Percentiles rank a stretch among this genome's conserved stretches.
phyloP scores from a whole-genome alignment of 768 basidiomycete species.

The Pleurotus cornucopiae region DNA sequence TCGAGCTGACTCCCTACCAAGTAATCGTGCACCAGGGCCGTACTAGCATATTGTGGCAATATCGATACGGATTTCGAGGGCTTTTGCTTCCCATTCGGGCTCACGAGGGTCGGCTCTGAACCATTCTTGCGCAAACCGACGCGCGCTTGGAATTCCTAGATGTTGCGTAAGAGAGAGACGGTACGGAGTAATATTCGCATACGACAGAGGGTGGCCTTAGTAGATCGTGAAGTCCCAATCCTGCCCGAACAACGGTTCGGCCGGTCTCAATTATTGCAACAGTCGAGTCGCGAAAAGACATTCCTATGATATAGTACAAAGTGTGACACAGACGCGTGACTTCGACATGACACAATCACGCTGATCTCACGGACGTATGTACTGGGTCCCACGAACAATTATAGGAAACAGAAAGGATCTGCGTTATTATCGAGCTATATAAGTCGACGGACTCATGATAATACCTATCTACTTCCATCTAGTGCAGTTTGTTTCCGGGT shows the following conservation, averaged over 20 bases:
- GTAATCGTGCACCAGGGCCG: conserved; percentile 68
- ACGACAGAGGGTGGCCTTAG: conserved; percentile 75
- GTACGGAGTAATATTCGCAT: conserved; percentile 23
- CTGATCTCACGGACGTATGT: neutral
- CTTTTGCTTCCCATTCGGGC: conserved; percentile 21
- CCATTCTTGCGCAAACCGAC: conserved; percentile 65
- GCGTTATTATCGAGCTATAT: conserved; percentile 1
- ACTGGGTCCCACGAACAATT: neutral
- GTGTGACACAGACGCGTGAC: neutral
- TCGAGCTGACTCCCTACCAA: conserved; percentile 79
- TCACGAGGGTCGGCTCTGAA: conserved; percentile 20
- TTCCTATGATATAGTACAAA: conserved; percentile 16
- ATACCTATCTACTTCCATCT: conserved; percentile 25
- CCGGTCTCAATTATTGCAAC: conserved; percentile 80
- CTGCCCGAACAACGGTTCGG: conserved; percentile 66
- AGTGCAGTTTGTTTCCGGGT: conserved; percentile 52
- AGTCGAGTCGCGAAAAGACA: conserved; percentile 78
- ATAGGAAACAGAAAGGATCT: neutral
- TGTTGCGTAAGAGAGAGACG: conserved; percentile 7
- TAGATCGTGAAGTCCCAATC: conserved; percentile 77
- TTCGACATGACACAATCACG: neutral
- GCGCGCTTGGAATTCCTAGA: conserved; percentile 74
- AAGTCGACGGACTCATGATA: conserved; percentile 12
- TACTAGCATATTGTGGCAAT: conserved; percentile 35
- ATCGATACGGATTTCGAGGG: conserved; percentile 30